Percentiles rank a stretch among this genome's conserved stretches.
These are phyloP conservation scores for Penicillium simplicissimum DNA, from an alignment of 495 filamentous ascomycete species.

Conservation along the genomic window DNA sequence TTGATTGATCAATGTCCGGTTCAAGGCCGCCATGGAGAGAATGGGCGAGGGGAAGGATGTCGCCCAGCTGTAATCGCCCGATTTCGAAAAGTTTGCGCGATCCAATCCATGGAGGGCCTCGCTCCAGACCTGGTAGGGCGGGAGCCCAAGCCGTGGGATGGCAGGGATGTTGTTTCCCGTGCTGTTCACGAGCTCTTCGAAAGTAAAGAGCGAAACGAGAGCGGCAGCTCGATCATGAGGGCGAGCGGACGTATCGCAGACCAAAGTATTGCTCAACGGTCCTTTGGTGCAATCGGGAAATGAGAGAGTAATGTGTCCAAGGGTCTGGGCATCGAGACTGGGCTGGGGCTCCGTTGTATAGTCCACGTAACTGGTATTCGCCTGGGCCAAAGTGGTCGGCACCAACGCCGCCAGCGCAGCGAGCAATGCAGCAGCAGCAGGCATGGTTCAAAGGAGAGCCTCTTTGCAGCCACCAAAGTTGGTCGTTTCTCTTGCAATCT, in stretches of 20 bases:
- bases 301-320: constrained; percentile 23
- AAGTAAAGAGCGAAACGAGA: constrained; percentile 44
- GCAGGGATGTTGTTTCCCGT: constrained; percentile 55
- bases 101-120: constrained; percentile 61
- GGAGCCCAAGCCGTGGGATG: constrained; percentile 58
- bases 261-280: constrained; percentile 34
- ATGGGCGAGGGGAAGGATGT: constrained; percentile 66
- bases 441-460: constrained; percentile 13
- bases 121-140: constrained; percentile 50
- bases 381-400: constrained; percentile 30
- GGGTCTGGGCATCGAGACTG: constrained; percentile 27
- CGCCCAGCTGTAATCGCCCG: constrained; percentile 56
- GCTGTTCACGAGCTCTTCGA: constrained; percentile 59
- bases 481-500: neutral
- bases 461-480: neutral
- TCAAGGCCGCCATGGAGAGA: constrained; percentile 58
- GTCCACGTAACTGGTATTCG: constrained; percentile 33
- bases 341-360: constrained; percentile 36
- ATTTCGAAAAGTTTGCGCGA: constrained; percentile 51
- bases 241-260: constrained; percentile 50
- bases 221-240: constrained; percentile 49
- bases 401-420: constrained; percentile 31
- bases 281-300: constrained; percentile 40
- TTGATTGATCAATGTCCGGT: constrained; percentile 58
- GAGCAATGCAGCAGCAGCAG: constrained; percentile 14